Percentiles rank a stretch among this genome's conserved stretches.
phyloP scores from a whole-genome alignment of 2,329 filamentous ascomycete genomes.

The Dactylellina parvicollis region DNA sequence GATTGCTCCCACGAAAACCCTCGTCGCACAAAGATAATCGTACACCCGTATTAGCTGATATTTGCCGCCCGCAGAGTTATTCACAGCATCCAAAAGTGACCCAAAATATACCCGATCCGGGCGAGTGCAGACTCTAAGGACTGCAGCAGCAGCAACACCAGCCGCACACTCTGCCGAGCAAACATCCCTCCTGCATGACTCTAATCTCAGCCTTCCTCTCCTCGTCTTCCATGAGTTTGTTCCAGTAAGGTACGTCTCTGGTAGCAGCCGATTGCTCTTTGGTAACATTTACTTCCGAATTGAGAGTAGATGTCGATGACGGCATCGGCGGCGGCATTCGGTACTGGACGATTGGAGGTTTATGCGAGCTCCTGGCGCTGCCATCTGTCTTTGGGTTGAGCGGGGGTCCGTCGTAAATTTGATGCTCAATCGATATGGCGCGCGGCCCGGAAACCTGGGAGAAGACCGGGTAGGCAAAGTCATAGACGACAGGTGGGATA shows the following conservation, averaged over 20 bases:
- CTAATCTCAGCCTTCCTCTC: constrained; percentile 10
- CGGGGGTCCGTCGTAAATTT: background rate
- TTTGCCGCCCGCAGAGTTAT: too few species aligned
- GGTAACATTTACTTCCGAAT: background rate
- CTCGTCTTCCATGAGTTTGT: constrained; percentile 18
- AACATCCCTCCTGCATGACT: constrained; percentile 18
- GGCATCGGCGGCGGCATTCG: background rate
- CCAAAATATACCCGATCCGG: too few species aligned
- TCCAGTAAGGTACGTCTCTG: constrained; percentile 13
- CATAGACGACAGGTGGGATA: background rate
- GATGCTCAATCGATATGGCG: background rate
- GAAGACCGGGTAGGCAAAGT: background rate
- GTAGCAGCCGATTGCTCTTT: background rate
- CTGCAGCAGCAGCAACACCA: constrained; percentile 24
- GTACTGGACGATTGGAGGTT: too few species aligned
- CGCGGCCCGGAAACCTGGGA: background rate
- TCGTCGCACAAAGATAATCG: too few species aligned
- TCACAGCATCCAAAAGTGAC: background rate
- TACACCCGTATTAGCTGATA: too few species aligned
- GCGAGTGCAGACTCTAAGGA: background rate
- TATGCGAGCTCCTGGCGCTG: too few species aligned
- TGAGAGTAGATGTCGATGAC: background rate
- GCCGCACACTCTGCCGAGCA: background rate
- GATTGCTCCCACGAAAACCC: too few species aligned
- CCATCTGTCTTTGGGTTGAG: background rate